Evolutionary conservation across 768 basidiomycete species (phyloP), one percentile per base, ranked within the genome.

Genomic region (Cystofilobasidium bisporidii): DNA sequence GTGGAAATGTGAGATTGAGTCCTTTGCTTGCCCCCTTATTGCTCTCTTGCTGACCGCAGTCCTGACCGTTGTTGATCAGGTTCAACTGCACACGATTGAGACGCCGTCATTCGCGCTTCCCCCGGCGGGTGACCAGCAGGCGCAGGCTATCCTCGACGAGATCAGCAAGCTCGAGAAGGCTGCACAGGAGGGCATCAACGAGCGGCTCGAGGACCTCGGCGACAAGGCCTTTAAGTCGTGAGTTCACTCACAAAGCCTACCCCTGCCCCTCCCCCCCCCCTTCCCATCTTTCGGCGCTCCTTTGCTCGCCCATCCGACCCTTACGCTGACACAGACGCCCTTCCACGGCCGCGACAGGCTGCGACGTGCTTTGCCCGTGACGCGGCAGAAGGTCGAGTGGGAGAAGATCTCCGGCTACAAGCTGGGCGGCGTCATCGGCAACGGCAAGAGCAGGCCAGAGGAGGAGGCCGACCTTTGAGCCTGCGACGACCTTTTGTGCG

Each of bases 1-100:
- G 96, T 75, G 94, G 94, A 72, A 94, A 93, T 75, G 91, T 93
- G n/a, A n/a, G n/a, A n/a, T n/a, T n/a, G n/a, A n/a, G n/a, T n/a
- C n/a, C n/a, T n/a, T n/a, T n/a, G n/a, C 64, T 61, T 47, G 22
- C 30, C 26, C 22, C 9, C 33, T 50, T 32, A 5, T 4, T 24
- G 30, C 45, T 22, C 28, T 14, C 14, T 5, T 2, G 58, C 36
- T n/a, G 20, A 22, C 30, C 8, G 10, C 33, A 11, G 36, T 56
- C 55, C 36, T 41, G 58, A 12, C 38, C 12, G 40, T 41, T 28
- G 6, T 53, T 40, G 45, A 62, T 59, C 71, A 97, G 89, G 93
- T 97, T 38, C 96, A 98, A 83, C 82, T 99, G 38, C 81, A 85
- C 32, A 87, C 92, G 17, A 84, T 80, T 8, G 87, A 91, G 73